Evolutionary conservation across 129 eudicot species (phyloP).

Genomic region (Centaurea solstitialis): DNA sequence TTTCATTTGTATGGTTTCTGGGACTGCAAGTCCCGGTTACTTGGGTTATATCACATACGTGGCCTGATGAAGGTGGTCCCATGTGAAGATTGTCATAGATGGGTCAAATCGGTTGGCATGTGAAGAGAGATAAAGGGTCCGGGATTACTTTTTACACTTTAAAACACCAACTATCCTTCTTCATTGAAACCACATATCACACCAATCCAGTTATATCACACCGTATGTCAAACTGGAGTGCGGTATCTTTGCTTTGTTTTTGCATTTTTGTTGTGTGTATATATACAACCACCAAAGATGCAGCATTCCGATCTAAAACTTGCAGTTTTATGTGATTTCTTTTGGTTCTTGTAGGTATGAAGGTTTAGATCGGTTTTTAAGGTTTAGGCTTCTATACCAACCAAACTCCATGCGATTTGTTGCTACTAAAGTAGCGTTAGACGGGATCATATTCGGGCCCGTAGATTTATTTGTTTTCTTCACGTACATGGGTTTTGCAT

Average conservation of each 20-base stretch:
- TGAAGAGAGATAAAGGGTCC: too few relatives aligned
- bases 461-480: constrained; percentile 83
- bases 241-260: background rate
- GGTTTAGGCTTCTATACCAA: constrained; percentile 47
- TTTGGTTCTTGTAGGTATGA: constrained; percentile 50
- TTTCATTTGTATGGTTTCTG: too few relatives aligned
- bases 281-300: background rate
- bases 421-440: constrained; percentile 82
- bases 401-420: constrained; percentile 62
- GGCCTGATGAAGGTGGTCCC: too few relatives aligned
- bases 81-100: too few relatives aligned
- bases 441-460: constrained; percentile 86
- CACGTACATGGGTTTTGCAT: constrained; percentile 88
- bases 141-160: too few relatives aligned
- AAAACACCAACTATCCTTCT: too few relatives aligned
- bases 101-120: too few relatives aligned
- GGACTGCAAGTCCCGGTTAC: too few relatives aligned
- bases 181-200: too few relatives aligned
- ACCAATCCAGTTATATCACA: too few relatives aligned
- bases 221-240: background rate
- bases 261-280: background rate
- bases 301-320: background rate
- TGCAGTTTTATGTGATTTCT: background rate
- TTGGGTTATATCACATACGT: too few relatives aligned
- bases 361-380: constrained; percentile 74